Percentiles rank a stretch among this genome's conserved stretches.
Conservation (phyloP, 2,329 filamentous ascomycete genomes). For the Pseudopyrenochaeta lycopersici region DNA sequence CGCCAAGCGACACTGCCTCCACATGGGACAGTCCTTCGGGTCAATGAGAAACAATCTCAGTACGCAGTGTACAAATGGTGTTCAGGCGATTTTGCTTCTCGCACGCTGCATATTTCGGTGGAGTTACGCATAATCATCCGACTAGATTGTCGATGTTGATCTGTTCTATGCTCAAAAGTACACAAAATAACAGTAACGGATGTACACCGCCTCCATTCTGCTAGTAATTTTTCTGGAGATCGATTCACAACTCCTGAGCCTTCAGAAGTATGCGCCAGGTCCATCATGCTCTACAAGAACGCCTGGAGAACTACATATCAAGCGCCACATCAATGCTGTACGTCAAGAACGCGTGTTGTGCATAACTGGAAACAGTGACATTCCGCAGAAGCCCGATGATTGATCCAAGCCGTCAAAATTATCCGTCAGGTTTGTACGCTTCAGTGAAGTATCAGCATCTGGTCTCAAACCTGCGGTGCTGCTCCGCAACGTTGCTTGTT, state of each 20-base stretch:
- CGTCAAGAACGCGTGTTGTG: neutral
- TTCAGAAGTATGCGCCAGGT: neutral
- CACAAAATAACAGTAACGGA: neutral
- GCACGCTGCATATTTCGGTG: too few relatives aligned
- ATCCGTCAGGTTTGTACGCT: conserved; percentile 6
- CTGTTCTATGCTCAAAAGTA: too few relatives aligned
- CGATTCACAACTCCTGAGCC: neutral
- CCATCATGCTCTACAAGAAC: conserved; percentile 8
- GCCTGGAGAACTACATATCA: conserved; percentile 12
- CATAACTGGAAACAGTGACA: neutral
- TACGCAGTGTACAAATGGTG: neutral
- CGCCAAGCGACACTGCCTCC: conserved; percentile 26
- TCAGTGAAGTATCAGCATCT: conserved; percentile 30
- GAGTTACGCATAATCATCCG: too few relatives aligned
- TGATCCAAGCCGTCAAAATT: conserved; percentile 1
- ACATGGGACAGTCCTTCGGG: conserved; percentile 21
- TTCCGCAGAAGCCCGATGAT: neutral
- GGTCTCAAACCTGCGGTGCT: conserved; percentile 20
- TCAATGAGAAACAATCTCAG: neutral
- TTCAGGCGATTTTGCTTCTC: too few relatives aligned
- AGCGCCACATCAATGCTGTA: conserved; percentile 7
- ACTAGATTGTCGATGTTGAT: too few relatives aligned
- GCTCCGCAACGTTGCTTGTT: conserved; percentile 22
- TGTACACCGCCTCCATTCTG: neutral
- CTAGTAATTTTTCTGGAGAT: neutral